A percentile compares a stretch with the other conserved stretches of the same genome.
Evolutionary conservation across 106 monocot species (phyloP).

Genomic region (Dioscorea alata): DNA sequence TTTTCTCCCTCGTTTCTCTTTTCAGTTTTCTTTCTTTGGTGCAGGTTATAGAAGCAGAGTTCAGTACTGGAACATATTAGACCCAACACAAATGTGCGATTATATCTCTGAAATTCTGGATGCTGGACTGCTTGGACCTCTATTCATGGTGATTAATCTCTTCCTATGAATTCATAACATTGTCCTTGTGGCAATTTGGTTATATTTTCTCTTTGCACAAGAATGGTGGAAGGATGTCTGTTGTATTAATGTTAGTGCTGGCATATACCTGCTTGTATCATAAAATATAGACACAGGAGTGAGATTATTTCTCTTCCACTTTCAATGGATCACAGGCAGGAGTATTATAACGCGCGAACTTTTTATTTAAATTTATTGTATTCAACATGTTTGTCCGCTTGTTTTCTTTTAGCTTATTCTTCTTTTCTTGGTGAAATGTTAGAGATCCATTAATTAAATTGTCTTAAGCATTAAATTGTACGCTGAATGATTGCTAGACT

Average conservation of each 20-base stretch:
- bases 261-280: not conserved
- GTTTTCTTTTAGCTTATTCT: too few relatives aligned
- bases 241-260: not conserved
- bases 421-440: too few relatives aligned
- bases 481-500: not conserved
- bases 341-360: too few relatives aligned
- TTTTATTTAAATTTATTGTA: too few relatives aligned
- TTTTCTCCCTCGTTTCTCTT: not conserved
- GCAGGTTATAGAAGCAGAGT: constrained; percentile 89
- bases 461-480: too few relatives aligned
- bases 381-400: too few relatives aligned
- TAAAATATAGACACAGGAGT: not conserved
- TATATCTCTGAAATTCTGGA: constrained; percentile 88
- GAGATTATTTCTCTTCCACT: too few relatives aligned
- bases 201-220: not conserved
- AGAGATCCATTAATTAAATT: too few relatives aligned
- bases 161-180: not conserved
- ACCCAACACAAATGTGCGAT: constrained; percentile 79
- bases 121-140: constrained; percentile 64
- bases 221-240: not conserved
- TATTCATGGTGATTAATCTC: constrained; percentile 74
- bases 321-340: too few relatives aligned
- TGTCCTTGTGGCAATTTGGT: not conserved
- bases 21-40: not conserved
- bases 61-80: constrained; percentile 56